Percentiles rank a stretch among this genome's conserved stretches.
Evolutionary conservation across 1,139 yeast genomes (phyloP).

Genomic region (Wickerhamomyces sp.): DNA sequence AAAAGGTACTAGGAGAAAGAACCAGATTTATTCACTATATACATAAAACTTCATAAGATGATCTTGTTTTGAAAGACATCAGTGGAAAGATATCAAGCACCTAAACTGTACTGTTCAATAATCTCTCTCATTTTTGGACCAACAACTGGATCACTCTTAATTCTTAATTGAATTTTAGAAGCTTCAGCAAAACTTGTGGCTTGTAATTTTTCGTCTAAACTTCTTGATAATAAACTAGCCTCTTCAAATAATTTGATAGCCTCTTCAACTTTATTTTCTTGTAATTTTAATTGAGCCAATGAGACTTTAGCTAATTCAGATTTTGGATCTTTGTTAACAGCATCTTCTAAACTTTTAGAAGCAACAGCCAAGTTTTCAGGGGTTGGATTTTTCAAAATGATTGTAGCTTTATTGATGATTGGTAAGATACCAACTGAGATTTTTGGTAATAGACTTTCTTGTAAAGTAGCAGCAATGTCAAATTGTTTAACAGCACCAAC

Average conservation of each 20-base stretch:
- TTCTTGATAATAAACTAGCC: constrained; percentile 77
- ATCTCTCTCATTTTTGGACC: constrained; percentile 40
- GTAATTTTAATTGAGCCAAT: constrained; percentile 86
- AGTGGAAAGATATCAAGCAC: constrained; percentile 1
- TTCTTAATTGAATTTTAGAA: constrained; percentile 71
- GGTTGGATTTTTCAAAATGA: constrained; percentile 58
- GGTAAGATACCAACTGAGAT: constrained; percentile 85
- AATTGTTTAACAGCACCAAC: constrained; percentile 77
- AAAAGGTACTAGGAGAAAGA: not conserved
- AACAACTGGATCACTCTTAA: constrained; percentile 61
- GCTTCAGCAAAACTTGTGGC: constrained; percentile 94
- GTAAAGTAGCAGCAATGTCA: constrained; percentile 82
- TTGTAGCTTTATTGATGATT: constrained; percentile 81
- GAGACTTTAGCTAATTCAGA: constrained; percentile 87
- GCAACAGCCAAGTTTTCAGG: constrained; percentile 53
- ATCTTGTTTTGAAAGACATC: not conserved
- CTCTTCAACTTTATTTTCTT: constrained; percentile 74
- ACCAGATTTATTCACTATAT: not conserved
- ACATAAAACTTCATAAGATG: not conserved
- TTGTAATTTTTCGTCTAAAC: constrained; percentile 82
- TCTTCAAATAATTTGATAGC: constrained; percentile 80
- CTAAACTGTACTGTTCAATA: constrained; percentile 26
- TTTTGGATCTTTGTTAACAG: constrained; percentile 79
- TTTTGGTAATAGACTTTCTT: constrained; percentile 36
- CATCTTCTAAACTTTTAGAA: constrained; percentile 63